Evolutionary conservation across 176 grass and related monocot genomes (phyloP), one percentile per base, ranked within the genome.

Genomic region (Raddia guianensis): DNA sequence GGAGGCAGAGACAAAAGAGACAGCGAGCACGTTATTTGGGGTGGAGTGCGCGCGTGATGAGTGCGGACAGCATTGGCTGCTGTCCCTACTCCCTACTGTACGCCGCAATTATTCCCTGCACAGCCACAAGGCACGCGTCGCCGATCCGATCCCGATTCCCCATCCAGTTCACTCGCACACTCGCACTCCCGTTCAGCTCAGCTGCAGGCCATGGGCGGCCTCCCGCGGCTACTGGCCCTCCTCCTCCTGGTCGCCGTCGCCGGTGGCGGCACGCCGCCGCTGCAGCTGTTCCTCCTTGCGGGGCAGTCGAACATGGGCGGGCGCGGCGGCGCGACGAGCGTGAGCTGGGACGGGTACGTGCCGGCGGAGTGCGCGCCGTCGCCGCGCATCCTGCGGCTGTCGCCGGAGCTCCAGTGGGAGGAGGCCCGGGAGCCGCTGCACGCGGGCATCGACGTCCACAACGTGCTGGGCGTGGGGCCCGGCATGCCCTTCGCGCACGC

Each of bases 251-350:
- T 13, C 3, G 18, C 46, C 19, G 1, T 27, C 12, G 2, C 49
- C 0, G 45, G 51, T 4, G 0, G 1, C 35, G 5, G 0, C 10
- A 0, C 12, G 8, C 53, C 52, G 0, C 76, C 62, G 51, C 49
- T 87, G 51, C 37, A 40, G 37, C 59, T 95, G 16, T 95, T 95
- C 87, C 55, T 95, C 5, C 85, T 95, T 0, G 87, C 87, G 0
- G 89, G 92, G 2, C 89, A 91, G 84, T 92, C 89, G 68, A 95
- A 95, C 92, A 95, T 95, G 89, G 92, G 86, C 18, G 92, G 92
- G 1, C 89, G 90, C 0, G 92, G 90, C 49, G 92, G 92, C 75
- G 92, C 86, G 4, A 51, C 58, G 6, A 51, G 1, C 11, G 65
- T 73, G 59, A 9, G 6, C 8, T 90, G 92, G 92, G 87, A 95